A percentile compares a stretch with the other conserved stretches of the same genome.
phyloP scores from a whole-genome alignment of 2,329 filamentous ascomycete genomes.

The Colletotrichum tropicale region DNA sequence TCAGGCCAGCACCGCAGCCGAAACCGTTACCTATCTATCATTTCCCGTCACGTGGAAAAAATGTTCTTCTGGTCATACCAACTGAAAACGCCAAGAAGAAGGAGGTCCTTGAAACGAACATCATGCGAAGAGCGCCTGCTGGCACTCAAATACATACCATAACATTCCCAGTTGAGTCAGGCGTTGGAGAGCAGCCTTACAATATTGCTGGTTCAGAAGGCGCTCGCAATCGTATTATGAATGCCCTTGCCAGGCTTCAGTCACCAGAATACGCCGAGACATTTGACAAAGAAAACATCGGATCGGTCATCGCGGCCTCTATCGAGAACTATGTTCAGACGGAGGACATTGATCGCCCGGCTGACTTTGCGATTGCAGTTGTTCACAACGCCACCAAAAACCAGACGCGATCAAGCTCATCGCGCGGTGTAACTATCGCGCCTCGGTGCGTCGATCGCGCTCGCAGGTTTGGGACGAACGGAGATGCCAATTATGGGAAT shows the following conservation, averaged over 20 bases:
- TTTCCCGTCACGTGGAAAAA: neutral
- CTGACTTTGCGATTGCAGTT: neutral
- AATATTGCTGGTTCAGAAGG: neutral
- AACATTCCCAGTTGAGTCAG: neutral
- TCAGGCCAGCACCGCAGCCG: neutral
- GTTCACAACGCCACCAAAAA: neutral
- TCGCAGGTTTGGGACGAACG: neutral
- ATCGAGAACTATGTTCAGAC: neutral
- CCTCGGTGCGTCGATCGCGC: neutral
- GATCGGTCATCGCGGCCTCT: neutral
- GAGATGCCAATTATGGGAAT: neutral
- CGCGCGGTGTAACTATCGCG: neutral
- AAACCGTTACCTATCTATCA: rapidly evolving
- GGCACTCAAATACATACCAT: neutral
- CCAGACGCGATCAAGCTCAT: neutral
- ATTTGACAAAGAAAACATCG: neutral
- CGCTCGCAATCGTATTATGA: neutral
- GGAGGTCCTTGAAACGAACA: neutral
- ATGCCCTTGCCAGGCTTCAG: neutral
- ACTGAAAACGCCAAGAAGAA: neutral
- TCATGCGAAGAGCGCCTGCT: neutral
- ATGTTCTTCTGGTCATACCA: neutral
- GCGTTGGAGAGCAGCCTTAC: neutral
- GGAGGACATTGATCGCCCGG: neutral
- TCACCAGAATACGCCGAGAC: neutral